Evolutionary conservation across 345 rosid genomes (phyloP).

Genomic region (Syzygium aromaticum): DNA sequence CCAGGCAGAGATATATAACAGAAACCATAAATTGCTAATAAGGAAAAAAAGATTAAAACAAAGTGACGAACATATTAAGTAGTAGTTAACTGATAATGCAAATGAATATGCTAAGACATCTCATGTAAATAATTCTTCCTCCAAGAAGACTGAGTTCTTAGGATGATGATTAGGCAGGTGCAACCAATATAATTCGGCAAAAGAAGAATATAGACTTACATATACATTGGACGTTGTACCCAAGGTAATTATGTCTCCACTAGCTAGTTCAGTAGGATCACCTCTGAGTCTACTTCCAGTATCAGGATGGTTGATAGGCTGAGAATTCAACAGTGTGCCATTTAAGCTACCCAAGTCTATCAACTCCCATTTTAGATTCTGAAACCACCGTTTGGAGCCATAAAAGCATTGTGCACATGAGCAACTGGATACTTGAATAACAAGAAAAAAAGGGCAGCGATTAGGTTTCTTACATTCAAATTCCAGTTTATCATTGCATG

Average conservation of each 20-base stretch:
- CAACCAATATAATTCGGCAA: neutral
- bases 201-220: conserved; percentile 37
- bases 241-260: conserved; percentile 73
- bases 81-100: neutral
- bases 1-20: neutral
- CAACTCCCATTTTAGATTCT: conserved; percentile 95
- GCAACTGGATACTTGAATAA: conserved; percentile 1
- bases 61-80: neutral
- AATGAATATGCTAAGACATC: neutral
- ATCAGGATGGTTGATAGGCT: conserved; percentile 51
- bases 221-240: conserved; percentile 69
- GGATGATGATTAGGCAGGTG: neutral
- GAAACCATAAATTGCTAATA: neutral
- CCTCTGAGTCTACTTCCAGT: conserved; percentile 76
- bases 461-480: conserved; percentile 39
- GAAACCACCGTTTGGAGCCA: conserved; percentile 12
- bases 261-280: conserved; percentile 63
- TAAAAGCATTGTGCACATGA: neutral
- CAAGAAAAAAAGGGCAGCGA: neutral
- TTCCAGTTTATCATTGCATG: conserved; percentile 97
- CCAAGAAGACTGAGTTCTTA: neutral
- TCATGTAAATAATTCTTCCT: neutral
- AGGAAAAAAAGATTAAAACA: neutral
- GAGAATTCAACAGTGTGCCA: conserved; percentile 87
- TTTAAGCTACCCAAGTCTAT: conserved; percentile 96